phyloP scores from a whole-genome alignment of 139 green algal genomes.

The Dunaliella sp. region DNA sequence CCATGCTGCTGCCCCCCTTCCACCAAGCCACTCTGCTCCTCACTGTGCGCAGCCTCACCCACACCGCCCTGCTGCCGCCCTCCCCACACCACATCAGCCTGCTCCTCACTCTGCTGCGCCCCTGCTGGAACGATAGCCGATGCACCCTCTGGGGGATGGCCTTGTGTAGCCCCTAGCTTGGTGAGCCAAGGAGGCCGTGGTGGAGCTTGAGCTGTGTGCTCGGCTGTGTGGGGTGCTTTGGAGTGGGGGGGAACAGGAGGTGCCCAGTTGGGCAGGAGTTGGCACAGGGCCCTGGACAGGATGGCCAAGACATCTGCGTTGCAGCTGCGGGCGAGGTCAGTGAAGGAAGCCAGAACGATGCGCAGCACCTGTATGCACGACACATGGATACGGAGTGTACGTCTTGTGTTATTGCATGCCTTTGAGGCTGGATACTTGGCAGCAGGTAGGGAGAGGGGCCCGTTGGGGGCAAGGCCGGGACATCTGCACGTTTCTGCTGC shows the following conservation, averaged over 20 bases:
- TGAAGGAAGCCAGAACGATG: not conserved
- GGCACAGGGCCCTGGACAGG: not conserved
- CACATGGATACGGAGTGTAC: too few relatives aligned
- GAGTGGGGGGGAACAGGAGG: not conserved
- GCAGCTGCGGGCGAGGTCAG: not conserved
- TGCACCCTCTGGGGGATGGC: not conserved
- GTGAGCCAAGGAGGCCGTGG: too few relatives aligned
- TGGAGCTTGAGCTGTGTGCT: not conserved
- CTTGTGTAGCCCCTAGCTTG: too few relatives aligned
- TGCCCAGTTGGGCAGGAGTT: not conserved
- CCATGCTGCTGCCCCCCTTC: too few relatives aligned
- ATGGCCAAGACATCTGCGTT: not conserved
- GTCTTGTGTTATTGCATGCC: too few relatives aligned
- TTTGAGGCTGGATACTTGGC: too few relatives aligned
- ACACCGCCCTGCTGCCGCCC: not conserved
- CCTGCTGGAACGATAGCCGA: too few relatives aligned
- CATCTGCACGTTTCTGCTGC: too few relatives aligned
- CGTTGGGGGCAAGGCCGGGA: too few relatives aligned
- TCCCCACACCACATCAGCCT: not conserved
- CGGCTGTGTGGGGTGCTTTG: not conserved
- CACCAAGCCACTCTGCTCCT: not conserved
- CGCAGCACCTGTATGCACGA: not conserved
- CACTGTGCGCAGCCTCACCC: too few relatives aligned
- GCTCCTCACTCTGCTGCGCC: not conserved
- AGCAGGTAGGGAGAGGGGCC: too few relatives aligned